Evolutionary conservation across 2,329 filamentous ascomycete genomes (phyloP), one percentile per base, ranked within the genome.

Genomic region (Hypoxylon sp.): DNA sequence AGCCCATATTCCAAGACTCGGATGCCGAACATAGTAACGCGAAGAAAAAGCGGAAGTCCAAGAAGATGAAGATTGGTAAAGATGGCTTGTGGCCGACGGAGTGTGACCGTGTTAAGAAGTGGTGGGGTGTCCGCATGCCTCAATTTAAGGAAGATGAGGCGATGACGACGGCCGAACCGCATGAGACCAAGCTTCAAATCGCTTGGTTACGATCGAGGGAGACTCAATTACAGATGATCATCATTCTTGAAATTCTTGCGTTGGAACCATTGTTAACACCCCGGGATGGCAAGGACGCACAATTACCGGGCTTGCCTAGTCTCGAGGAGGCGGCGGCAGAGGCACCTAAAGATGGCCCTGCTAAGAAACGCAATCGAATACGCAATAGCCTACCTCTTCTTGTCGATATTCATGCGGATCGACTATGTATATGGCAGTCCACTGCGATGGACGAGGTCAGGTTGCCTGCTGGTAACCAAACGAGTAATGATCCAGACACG

Each of bases 361-460:
- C 78, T 19, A 90, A 87, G 78, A 92, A 91, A 73, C 80, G 84
- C 37, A 88, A 81, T 77, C 88, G 87, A 62, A 19, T 44, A 22
- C 87, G 91, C 70, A 89, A 94, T 72, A 89, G 94, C 72, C 81
- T 93, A 5, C 85, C 86, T 0, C 81, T 89, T 6, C 83, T 93
- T 19, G 82, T 94, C 3, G 92, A 95, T 75, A 83, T 94, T 0
- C 87, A 94, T 56, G 87, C 93, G 6, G 93, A 96, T 78, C 89
- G 91, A 51, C 82, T 96, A 24, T 93, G 91, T 74, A 96, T 96
- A 66, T 95, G 92, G 92, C 91, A 94, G 76, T 93, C 92, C 3
- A 90, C 92, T 6, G 88, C 90, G 37, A 81, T 88, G 22, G 87
- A 91, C 70, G 86, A 88, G 60, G 79, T 86, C 65, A 81, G 83